phyloP scores from a whole-genome alignment of 1,284 basidiomycete genomes.

The Ceraceosorus guamensis region DNA sequence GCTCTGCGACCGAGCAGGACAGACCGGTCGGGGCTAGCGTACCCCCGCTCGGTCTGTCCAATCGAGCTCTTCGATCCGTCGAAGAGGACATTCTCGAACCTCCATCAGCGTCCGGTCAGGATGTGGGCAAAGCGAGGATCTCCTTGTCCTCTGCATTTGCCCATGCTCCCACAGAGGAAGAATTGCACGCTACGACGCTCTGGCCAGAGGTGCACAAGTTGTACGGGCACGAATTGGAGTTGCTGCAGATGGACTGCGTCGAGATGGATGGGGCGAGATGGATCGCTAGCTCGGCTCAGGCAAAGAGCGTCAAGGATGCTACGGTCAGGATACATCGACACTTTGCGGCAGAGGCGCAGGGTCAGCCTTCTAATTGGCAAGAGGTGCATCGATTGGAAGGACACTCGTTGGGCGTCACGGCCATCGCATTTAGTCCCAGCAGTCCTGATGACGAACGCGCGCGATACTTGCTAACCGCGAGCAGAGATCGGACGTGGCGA shows the following conservation, averaged over 20 bases:
- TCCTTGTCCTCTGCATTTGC: conserved; percentile 2
- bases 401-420: conserved; percentile 81
- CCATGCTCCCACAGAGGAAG: conserved; percentile 54
- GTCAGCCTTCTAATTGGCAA: too few species aligned
- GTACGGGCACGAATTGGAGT: conserved; percentile 96
- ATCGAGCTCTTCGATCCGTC: conserved; percentile 30
- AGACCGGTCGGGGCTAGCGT: conserved; percentile 36
- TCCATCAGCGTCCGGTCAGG: conserved; percentile 6
- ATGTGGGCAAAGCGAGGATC: conserved; percentile 13
- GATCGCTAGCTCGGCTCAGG: conserved; percentile 86
- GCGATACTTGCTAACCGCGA: conserved; percentile 79
- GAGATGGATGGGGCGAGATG: conserved; percentile 54
- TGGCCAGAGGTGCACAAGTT: conserved; percentile 97
- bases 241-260: conserved; percentile 49
- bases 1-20: too few species aligned
- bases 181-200: conserved; percentile 71
- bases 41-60: conserved; percentile 43
- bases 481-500: conserved; percentile 86
- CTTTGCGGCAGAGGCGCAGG: conserved; percentile 58
- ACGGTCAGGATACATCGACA: conserved; percentile 77
- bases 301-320: conserved; percentile 79
- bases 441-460: too few species aligned
- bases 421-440: conserved; percentile 78
- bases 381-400: conserved; percentile 66
- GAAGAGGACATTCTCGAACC: conserved; percentile 6